These are phyloP conservation scores for Ophidiomyces ophidiicola DNA, from an alignment of 2,329 filamentous ascomycete species.

Conservation along the genomic window DNA sequence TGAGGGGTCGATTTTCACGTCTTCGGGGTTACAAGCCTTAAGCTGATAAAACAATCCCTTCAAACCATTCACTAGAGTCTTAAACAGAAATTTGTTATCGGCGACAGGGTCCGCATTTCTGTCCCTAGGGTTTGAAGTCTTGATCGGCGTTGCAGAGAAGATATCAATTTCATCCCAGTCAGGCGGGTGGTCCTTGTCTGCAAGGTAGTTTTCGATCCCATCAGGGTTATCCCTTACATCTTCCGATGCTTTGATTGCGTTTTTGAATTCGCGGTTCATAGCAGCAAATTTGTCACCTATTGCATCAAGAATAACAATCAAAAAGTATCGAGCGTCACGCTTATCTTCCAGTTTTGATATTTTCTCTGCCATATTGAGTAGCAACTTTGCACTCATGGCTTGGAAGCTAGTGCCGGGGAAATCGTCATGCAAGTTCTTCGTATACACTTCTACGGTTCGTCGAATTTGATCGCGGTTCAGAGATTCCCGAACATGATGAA, in stretches of 20 bases:
- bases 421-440: slow-evolving; percentile 85
- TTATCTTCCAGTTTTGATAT: slow-evolving; percentile 92
- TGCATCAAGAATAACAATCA: slow-evolving; percentile 94
- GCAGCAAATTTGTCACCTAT: slow-evolving; percentile 96
- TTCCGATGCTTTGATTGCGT: slow-evolving; percentile 84
- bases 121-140: slow-evolving; percentile 81
- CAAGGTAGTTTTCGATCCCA: slow-evolving; percentile 67
- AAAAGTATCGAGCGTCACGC: slow-evolving; percentile 81
- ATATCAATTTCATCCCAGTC: slow-evolving; percentile 99
- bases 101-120: slow-evolving; percentile 78
- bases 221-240: slow-evolving; percentile 57
- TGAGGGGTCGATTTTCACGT: slow-evolving; percentile 56
- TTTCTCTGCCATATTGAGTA: slow-evolving; percentile 96
- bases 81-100: slow-evolving; percentile 97
- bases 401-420: slow-evolving; percentile 98
- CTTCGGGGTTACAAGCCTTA: slow-evolving; percentile 68
- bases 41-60: slow-evolving; percentile 96
- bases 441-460: slow-evolving; percentile 93
- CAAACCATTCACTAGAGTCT: slow-evolving; percentile 85
- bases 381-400: slow-evolving; percentile 95
- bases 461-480: slow-evolving; percentile 82
- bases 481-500: slow-evolving; percentile 90
- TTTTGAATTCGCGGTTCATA: slow-evolving; percentile 93
- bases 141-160: slow-evolving; percentile 90
- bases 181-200: slow-evolving; percentile 65